phyloP scores from a whole-genome alignment of 2,329 filamentous ascomycete genomes.

The Venturia aucupariae region DNA sequence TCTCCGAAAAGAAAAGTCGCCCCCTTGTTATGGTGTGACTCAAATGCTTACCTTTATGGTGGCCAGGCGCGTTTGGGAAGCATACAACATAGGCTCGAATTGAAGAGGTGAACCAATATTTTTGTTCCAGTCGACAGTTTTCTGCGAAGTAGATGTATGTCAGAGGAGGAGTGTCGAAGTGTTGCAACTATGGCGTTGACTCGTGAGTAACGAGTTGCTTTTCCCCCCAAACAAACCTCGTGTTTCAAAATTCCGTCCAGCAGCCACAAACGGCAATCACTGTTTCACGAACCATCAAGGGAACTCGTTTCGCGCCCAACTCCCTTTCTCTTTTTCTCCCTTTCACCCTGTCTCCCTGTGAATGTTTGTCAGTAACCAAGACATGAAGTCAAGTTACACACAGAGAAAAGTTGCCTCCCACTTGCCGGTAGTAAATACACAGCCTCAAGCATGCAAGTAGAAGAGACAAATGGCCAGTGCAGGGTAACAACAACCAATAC shows the following conservation, averaged over 20 bases:
- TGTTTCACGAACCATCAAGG: not conserved
- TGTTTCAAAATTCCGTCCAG: not conserved
- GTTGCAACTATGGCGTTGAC: not conserved
- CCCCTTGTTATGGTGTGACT: not conserved
- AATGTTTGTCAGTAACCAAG: too few relatives aligned
- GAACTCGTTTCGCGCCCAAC: not conserved
- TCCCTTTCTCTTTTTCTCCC: not conserved
- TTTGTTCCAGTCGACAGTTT: too few relatives aligned
- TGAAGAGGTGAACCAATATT: too few relatives aligned
- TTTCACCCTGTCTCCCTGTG: too few relatives aligned
- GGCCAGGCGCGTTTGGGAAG: not conserved
- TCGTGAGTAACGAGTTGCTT: not conserved
- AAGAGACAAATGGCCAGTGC: not conserved
- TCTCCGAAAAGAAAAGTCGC: not conserved
- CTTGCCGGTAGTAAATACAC: not conserved
- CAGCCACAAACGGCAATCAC: not conserved
- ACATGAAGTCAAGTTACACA: not conserved
- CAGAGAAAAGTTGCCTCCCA: not conserved
- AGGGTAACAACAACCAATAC: not conserved
- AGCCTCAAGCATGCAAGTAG: not conserved
- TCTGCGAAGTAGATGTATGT: not conserved
- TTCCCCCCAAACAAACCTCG: not conserved
- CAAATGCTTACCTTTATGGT: not conserved
- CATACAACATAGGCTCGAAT: too few relatives aligned
- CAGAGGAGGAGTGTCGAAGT: not conserved